Base-by-base conservation (phyloP, 768 basidiomycete species). In the Boletus patriciae region DNA sequence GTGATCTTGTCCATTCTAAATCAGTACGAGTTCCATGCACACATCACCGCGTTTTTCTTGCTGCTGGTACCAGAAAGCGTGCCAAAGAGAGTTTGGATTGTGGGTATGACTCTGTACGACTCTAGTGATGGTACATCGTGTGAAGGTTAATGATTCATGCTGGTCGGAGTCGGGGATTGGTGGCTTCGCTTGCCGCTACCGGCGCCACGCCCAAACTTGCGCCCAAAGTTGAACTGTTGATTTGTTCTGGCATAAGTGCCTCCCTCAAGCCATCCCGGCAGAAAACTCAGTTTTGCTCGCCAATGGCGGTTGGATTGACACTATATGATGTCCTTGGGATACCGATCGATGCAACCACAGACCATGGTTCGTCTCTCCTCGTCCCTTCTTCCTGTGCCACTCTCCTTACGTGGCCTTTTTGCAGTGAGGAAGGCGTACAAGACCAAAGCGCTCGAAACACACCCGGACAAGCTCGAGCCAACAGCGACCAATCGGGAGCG, bases 381-480 rank as follows among this genome's bases (percentile, higher is more conserved):
- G 2, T 16, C 36, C 12, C 2, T 37, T 42, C 15, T 12, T 45
- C n/a, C 16, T 21, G 31, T 11, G 31, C 31, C 31, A 13, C 16
- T 27, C 43, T 44, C 44, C 56, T 62, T 5, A 58, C 51, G 21
- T 18, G 16, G 27, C 27, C 43, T 9, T 45, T 6, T 27, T 27
- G 6, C 38, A 70, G 87, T 89, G 54, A 82, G 85, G 49, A 83
- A 77, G 62, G 86, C 85, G 2, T 89, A 88, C 69, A 84, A 81
- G 64, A 80, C 80, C 58, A 83, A 80, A 62, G 86, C 82, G 11
- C 74, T 89, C 27, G 84, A 86, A 67, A 88, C 88, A 1, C 87
- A 89, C 66, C 87, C 87, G 11, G 87, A 89, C 62, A 88, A 87
- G 62, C 80, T 88, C 46, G 81, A 81, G 12, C 83, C 79, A 37